Percentiles rank a stretch among this genome's conserved stretches.
Evolutionary conservation across 345 rosid genomes (phyloP).

Genomic region (Carallia brachiata): DNA sequence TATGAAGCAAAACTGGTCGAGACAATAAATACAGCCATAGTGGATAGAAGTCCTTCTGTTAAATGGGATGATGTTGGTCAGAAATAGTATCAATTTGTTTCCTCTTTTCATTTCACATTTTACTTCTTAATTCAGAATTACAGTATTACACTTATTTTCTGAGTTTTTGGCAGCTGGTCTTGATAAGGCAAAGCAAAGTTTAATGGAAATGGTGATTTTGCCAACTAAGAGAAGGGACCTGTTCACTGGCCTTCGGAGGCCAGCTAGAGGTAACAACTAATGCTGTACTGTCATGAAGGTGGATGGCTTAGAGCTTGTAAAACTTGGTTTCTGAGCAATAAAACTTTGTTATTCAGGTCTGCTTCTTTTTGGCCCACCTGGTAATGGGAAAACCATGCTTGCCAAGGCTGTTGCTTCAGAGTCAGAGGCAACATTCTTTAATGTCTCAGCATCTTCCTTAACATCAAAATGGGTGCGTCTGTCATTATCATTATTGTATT

Average conservation of each 20-base stretch:
- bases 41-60: slow-evolving; percentile 93
- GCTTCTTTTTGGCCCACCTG: slow-evolving; percentile 98
- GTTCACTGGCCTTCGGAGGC: slow-evolving; percentile 93
- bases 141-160: slow-evolving; percentile 13
- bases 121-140: background rate
- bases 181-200: slow-evolving; percentile 91
- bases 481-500: background rate
- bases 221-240: slow-evolving; percentile 89
- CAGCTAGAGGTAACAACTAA: slow-evolving; percentile 74
- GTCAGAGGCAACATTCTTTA: slow-evolving; percentile 93
- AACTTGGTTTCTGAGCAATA: slow-evolving; percentile 8
- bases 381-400: slow-evolving; percentile 99
- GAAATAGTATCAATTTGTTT: slow-evolving; percentile 12
- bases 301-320: background rate
- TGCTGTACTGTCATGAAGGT: slow-evolving; percentile 2
- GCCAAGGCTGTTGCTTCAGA: slow-evolving; percentile 98
- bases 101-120: background rate
- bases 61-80: slow-evolving; percentile 98
- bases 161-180: slow-evolving; percentile 69
- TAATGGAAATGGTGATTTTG: slow-evolving; percentile 96
- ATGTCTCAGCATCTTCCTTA: slow-evolving; percentile 90
- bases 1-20: slow-evolving; percentile 79
- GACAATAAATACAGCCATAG: slow-evolving; percentile 82
- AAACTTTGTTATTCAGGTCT: slow-evolving; percentile 51
- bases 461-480: slow-evolving; percentile 90